Evolutionary conservation across 192 early-diverging fungal species (phyloP).

Genomic region (Coemansia erecta): DNA sequence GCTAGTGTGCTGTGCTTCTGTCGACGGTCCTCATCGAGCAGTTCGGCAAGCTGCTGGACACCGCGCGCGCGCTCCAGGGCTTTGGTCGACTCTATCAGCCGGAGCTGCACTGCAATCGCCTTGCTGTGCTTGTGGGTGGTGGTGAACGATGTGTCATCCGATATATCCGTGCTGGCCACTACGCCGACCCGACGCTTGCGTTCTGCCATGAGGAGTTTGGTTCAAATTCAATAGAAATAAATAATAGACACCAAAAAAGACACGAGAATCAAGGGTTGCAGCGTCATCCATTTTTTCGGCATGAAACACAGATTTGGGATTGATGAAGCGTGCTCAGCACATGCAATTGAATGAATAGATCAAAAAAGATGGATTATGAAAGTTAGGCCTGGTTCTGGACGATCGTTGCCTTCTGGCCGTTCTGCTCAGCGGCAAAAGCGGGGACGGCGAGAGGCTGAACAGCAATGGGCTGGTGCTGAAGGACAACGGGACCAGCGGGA

Average conservation of each 20-base stretch:
- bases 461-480: slow-evolving; percentile 3
- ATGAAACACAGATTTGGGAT: too few relatives aligned
- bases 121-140: slow-evolving; percentile 6
- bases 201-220: slow-evolving; percentile 15
- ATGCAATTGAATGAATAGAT: not conserved
- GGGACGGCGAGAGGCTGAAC: slow-evolving; percentile 6
- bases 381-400: slow-evolving; percentile 27
- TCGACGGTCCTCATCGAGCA: slow-evolving; percentile 37
- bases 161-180: slow-evolving; percentile 26
- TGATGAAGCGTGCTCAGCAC: too few relatives aligned
- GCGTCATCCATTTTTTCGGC: too few relatives aligned
- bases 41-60: slow-evolving; percentile 32
- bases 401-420: slow-evolving; percentile 24
- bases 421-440: slow-evolving; percentile 18
- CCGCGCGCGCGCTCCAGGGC: slow-evolving; percentile 42
- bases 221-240: not conserved
- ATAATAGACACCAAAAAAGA: too few relatives aligned
- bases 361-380: not conserved
- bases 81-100: slow-evolving; percentile 41
- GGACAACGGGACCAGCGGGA: not conserved
- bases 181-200: slow-evolving; percentile 34
- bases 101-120: slow-evolving; percentile 27
- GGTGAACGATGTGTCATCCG: not conserved
- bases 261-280: too few relatives aligned
- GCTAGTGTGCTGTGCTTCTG: slow-evolving; percentile 14